These are phyloP conservation scores for Mycena rosella DNA, from an alignment of 768 basidiomycete species.

Conservation along the genomic window DNA sequence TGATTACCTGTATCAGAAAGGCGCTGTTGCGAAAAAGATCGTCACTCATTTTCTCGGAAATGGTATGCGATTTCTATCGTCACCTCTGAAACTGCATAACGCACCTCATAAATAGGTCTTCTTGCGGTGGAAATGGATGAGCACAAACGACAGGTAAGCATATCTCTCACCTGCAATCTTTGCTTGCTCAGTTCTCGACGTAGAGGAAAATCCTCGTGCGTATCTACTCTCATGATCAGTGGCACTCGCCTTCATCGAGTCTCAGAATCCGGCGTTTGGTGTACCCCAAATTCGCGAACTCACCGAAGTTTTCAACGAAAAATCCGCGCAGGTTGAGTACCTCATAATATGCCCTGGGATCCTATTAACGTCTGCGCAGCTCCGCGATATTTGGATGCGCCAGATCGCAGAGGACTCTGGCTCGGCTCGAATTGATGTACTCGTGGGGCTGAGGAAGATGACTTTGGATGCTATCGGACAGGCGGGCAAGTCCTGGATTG, in stretches of 20 bases:
- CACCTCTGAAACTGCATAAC: neutral
- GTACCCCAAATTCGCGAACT: conserved; percentile 35
- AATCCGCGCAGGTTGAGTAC: conserved; percentile 43
- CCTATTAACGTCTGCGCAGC: conserved; percentile 7
- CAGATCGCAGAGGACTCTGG: neutral
- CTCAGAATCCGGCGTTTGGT: neutral
- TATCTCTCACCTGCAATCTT: neutral
- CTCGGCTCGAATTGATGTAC: neutral
- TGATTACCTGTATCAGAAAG: conserved; percentile 16
- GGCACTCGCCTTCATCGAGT: neutral
- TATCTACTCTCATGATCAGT: neutral
- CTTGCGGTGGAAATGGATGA: neutral
- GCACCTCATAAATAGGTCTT: neutral
- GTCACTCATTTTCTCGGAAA: conserved; percentile 15
- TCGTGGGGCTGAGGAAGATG: neutral
- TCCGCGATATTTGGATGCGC: conserved; percentile 2
- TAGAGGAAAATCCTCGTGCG: neutral
- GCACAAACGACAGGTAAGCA: neutral
- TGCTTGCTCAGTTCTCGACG: neutral
- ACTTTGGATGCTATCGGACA: conserved; percentile 1
- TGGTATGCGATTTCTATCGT: neutral
- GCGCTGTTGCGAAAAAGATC: neutral
- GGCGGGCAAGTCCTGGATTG: neutral
- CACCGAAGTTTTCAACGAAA: conserved; percentile 51
- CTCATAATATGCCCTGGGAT: neutral